Conservation (phyloP, 2,329 filamentous ascomycete species). For the Trichoderma aggressivum region DNA sequence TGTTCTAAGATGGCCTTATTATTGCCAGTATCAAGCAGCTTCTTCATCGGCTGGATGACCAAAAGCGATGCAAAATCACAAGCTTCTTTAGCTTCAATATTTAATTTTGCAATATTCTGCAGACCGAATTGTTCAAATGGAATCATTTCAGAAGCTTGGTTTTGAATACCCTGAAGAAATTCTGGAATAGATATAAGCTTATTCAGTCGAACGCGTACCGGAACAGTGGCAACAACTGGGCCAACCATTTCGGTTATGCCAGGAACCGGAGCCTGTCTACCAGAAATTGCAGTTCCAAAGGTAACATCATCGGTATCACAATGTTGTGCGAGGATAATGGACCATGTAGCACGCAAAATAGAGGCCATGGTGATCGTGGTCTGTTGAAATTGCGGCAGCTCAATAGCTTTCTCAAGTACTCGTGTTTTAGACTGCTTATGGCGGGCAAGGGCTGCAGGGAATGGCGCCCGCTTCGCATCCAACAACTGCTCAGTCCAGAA, state of each 20-base stretch:
- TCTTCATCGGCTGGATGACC: conserved; percentile 21
- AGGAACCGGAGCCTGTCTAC: conserved; percentile 23
- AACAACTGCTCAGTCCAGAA: conserved; percentile 17
- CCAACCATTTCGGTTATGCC: conserved; percentile 24
- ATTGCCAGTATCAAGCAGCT: not conserved
- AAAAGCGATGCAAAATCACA: conserved; percentile 25
- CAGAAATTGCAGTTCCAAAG: conserved; percentile 25
- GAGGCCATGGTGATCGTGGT: conserved; percentile 23
- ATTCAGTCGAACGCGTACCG: conserved; percentile 16
- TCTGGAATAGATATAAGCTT: not conserved
- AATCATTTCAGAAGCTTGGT: conserved; percentile 22
- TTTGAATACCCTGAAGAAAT: conserved; percentile 19
- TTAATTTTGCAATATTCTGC: conserved; percentile 25
- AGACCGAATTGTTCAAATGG: conserved; percentile 25
- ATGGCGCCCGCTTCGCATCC: conserved; percentile 12
- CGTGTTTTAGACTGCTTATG: not conserved
- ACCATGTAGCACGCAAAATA: conserved; percentile 17
- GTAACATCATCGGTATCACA: conserved; percentile 22
- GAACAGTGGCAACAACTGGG: conserved; percentile 23
- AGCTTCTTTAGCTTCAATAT: conserved; percentile 18
- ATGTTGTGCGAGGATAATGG: conserved; percentile 6
- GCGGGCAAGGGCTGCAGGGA: conserved; percentile 1
- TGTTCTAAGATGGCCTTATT: not conserved
- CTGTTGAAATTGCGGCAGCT: not conserved
- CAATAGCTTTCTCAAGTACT: not conserved